Evolutionary conservation across 108 stramenopile species (phyloP).

Genomic region (Fistulifera pelliculosa): DNA sequence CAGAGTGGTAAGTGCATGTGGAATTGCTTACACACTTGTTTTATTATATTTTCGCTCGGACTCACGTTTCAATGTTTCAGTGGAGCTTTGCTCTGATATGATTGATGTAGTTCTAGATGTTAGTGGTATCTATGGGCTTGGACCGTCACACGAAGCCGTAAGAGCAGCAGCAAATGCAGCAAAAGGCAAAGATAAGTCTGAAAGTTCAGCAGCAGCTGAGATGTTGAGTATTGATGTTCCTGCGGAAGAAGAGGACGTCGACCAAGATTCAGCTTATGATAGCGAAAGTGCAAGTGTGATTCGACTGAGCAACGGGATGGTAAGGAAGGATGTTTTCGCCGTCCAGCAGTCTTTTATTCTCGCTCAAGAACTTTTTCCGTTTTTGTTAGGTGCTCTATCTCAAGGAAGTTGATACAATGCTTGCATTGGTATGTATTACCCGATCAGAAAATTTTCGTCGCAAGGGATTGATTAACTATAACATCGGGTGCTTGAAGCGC

Average conservation of each 20-base stretch:
- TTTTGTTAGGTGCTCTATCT: slow-evolving; percentile 61
- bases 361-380: neutral
- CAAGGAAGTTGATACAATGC: slow-evolving; percentile 90
- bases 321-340: slow-evolving; percentile 21
- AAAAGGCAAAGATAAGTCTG: slow-evolving; percentile 2
- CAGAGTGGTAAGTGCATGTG: slow-evolving; percentile 33
- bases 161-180: slow-evolving; percentile 5
- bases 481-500: slow-evolving; percentile 89
- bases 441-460: slow-evolving; percentile 89
- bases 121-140: slow-evolving; percentile 94
- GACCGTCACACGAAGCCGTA: slow-evolving; percentile 22
- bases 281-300: slow-evolving; percentile 87
- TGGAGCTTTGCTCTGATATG: slow-evolving; percentile 98
- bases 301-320: slow-evolving; percentile 92
- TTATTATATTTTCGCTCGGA: neutral
- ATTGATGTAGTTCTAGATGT: slow-evolving; percentile 99
- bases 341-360: neutral
- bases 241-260: slow-evolving; percentile 42
- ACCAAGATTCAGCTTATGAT: slow-evolving; percentile 87
- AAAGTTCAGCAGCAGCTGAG: slow-evolving; percentile 19
- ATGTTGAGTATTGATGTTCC: slow-evolving; percentile 60
- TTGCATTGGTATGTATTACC: slow-evolving; percentile 95
- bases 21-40: neutral
- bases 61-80: slow-evolving; percentile 7
- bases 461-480: slow-evolving; percentile 94